Base-by-base conservation (phyloP, 2,329 filamentous ascomycete species). In the Fusarium pseudograminearum region DNA sequence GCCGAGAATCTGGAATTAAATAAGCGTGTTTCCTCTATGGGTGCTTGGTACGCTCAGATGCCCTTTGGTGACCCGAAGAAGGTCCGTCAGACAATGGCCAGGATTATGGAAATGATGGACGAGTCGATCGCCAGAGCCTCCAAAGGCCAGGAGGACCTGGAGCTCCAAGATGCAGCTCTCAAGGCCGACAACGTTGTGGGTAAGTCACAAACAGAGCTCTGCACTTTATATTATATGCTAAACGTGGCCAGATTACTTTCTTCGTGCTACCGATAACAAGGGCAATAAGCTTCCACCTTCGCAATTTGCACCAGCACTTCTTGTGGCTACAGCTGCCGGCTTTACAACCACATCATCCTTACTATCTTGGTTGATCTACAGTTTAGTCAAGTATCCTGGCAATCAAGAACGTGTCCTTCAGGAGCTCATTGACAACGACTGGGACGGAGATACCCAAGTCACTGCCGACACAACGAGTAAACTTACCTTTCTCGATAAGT, bases 311-410 rank as follows among this genome's bases (percentile, higher is more conserved):
- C 59, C 63, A 1, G 69, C 76, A 0, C 76, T 88, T 0, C 77
- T 88, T 4, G 85, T 89, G 2, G 82, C 83, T 4, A 86, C 83
- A 0, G 87, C 79, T 3, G 87, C 87, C 4, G 88, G 88, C 20
- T 90, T 90, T 78, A 88, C 85, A 1, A 90, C 87, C 0, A 90
- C 85, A 2, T 84, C 83, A 1, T 85, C 86, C 0, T 80, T 89
- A 1, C 79, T 89, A 3, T 87, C 86, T 1, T 90, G 86, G 87
- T 76, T 86, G 4, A 76, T 89, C 45, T 89, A 88, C 74, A 80
- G 82, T 9, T 75, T 88, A 2, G 82, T 85, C 7, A 79, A 76
- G 7, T 89, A 90, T 65, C 80, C 81, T 0, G 86, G 85, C 1
- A 84, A 84, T 72, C 87, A 90, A 72, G 86, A 86, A 9, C 79